Evolutionary conservation across 371 early-diverging fungal species (phyloP).

Genomic region (Apophysomyces elegans): DNA sequence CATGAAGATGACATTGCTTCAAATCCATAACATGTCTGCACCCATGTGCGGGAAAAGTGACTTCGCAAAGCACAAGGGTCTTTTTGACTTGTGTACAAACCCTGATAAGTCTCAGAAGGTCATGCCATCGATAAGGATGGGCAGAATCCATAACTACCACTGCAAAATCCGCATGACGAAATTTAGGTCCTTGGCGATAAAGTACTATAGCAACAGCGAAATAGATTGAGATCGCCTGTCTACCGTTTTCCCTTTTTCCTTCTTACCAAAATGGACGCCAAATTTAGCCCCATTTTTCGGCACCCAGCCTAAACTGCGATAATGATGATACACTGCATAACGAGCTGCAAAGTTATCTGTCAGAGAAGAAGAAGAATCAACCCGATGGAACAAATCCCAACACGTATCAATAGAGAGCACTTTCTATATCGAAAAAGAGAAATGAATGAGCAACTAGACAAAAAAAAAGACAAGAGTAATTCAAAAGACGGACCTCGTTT

Average conservation of each 20-base stretch:
- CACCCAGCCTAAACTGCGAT: conserved; percentile 82
- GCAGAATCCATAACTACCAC: conserved; percentile 32
- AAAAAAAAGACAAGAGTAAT: background rate
- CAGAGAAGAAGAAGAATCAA: conserved; percentile 1
- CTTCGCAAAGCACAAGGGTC: conserved; percentile 62
- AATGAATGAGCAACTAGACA: background rate
- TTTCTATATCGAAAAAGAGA: background rate
- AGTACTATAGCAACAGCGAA: conserved; percentile 17
- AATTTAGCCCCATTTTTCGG: conserved; percentile 83
- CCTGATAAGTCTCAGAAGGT: conserved; percentile 61
- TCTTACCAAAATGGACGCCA: conserved; percentile 76
- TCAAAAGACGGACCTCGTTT: conserved; percentile 27
- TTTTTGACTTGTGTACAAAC: conserved; percentile 69
- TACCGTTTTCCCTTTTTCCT: no score
- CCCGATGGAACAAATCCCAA: conserved; percentile 11
- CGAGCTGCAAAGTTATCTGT: conserved; percentile 55
- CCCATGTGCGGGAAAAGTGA: conserved; percentile 35
- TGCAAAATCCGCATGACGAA: conserved; percentile 40
- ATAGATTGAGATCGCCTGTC: no score
- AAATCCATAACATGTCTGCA: conserved; percentile 15
- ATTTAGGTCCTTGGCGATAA: conserved; percentile 32
- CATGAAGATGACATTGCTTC: conserved; percentile 42
- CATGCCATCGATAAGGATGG: conserved; percentile 51
- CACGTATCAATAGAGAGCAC: conserved; percentile 25
- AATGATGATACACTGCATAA: conserved; percentile 85